Conservation (phyloP, 345 rosid genomes). For the Salix arbutifolia region DNA sequence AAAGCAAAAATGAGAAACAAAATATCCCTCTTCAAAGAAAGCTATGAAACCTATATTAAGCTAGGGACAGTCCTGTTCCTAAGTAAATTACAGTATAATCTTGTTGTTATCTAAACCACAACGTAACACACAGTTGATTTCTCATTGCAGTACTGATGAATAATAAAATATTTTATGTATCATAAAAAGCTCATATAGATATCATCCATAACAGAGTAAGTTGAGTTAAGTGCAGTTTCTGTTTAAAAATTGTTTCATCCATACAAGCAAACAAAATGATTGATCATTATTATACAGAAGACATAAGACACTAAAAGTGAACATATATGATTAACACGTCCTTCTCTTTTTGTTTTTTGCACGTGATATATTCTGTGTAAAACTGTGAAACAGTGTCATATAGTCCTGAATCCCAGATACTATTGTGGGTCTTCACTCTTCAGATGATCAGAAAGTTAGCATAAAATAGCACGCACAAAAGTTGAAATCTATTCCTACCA, state of each 20-base stretch:
- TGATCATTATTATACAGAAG: background rate
- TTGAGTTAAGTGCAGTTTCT: background rate
- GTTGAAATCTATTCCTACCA: conserved; percentile 36
- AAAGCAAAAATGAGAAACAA: too few species aligned
- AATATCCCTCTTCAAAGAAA: too few species aligned
- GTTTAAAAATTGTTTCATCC: background rate
- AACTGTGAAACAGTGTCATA: background rate
- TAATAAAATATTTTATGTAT: background rate
- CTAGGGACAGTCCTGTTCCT: background rate
- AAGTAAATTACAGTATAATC: background rate
- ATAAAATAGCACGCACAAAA: background rate
- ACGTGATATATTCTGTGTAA: background rate
- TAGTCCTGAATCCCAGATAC: background rate
- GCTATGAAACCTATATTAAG: too few species aligned
- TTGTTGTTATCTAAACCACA: background rate
- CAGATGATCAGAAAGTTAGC: background rate
- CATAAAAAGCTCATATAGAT: background rate
- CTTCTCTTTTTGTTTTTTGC: background rate
- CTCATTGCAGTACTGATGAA: background rate
- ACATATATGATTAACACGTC: background rate
- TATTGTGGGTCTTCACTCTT: background rate
- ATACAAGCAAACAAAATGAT: background rate
- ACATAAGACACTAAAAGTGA: background rate
- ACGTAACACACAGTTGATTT: background rate
- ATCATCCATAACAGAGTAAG: background rate